phyloP scores from a whole-genome alignment of 1,284 basidiomycete genomes.

The Irpex sp. region DNA sequence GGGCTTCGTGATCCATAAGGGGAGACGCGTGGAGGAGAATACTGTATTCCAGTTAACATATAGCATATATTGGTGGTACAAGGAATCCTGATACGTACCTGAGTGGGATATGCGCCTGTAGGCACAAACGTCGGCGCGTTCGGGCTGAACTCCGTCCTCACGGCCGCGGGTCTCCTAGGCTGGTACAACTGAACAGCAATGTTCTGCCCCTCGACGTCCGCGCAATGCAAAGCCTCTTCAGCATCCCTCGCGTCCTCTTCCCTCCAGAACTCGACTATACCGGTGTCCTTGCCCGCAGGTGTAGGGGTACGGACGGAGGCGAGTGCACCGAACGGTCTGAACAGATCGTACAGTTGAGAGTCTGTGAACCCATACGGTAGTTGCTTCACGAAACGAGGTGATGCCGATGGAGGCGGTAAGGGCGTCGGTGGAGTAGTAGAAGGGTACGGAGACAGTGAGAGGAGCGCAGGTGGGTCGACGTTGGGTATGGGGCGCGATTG shows the following conservation, averaged over 20 bases:
- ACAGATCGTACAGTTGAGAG: slow-evolving; percentile 74
- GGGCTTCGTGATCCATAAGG: slow-evolving; percentile 34
- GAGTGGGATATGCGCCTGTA: slow-evolving; percentile 49
- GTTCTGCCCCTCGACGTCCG: slow-evolving; percentile 74
- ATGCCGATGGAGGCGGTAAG: slow-evolving; percentile 68
- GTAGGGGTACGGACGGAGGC: slow-evolving; percentile 69
- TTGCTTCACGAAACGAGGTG: slow-evolving; percentile 75
- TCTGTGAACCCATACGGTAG: slow-evolving; percentile 66
- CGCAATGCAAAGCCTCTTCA: slow-evolving; percentile 77
- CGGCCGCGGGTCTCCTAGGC: slow-evolving; percentile 50
- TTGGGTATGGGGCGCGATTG: slow-evolving; percentile 68
- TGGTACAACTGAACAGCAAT: slow-evolving; percentile 79
- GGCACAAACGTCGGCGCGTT: slow-evolving; percentile 75
- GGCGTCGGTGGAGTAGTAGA: slow-evolving; percentile 66
- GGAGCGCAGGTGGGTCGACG: slow-evolving; percentile 47
- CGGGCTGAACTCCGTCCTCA: slow-evolving; percentile 61
- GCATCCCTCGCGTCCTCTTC: slow-evolving; percentile 80
- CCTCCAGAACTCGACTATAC: slow-evolving; percentile 83
- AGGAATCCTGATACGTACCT: slow-evolving; percentile 30
- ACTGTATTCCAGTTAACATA: slow-evolving; percentile 30
- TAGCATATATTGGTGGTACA: not conserved
- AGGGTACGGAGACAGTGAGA: slow-evolving; percentile 74
- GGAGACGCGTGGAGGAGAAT: slow-evolving; percentile 56
- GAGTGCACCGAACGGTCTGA: slow-evolving; percentile 70
- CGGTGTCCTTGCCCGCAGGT: slow-evolving; percentile 67